phyloP scores from a whole-genome alignment of 2,329 filamentous ascomycete species.

The Microascus cirrosus region DNA sequence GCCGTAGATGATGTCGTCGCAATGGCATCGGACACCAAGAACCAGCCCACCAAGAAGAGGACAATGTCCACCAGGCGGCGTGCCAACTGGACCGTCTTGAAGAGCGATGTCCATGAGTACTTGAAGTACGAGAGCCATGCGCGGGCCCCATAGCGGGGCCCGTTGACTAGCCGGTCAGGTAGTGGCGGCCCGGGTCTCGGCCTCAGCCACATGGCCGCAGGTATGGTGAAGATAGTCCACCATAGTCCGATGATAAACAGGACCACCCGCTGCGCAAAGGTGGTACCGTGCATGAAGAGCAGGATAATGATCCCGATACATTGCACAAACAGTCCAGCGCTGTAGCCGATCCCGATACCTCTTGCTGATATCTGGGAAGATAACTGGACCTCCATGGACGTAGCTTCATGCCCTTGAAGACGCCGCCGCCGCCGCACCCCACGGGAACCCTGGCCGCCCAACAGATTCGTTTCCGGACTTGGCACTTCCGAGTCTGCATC shows the following conservation, averaged over 20 bases:
- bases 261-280: constrained; percentile 76
- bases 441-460: neutral
- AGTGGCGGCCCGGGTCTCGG: constrained; percentile 81
- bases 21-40: constrained; percentile 85
- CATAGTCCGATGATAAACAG: constrained; percentile 79
- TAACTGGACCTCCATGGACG: constrained; percentile 61
- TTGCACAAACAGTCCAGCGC: constrained; percentile 75
- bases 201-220: constrained; percentile 76
- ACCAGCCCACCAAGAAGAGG: constrained; percentile 81
- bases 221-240: constrained; percentile 90
- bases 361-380: constrained; percentile 87
- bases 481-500: neutral
- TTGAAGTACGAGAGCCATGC: constrained; percentile 59
- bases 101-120: constrained; percentile 81
- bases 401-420: constrained; percentile 21
- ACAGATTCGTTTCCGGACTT: neutral
- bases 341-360: constrained; percentile 90
- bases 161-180: constrained; percentile 20
- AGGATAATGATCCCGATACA: constrained; percentile 70
- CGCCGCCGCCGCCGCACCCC: neutral
- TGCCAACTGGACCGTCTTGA: constrained; percentile 67
- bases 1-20: constrained; percentile 92
- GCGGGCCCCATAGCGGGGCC: constrained; percentile 11
- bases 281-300: constrained; percentile 60
- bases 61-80: constrained; percentile 61